A percentile compares a stretch with the other conserved stretches of the same genome.
phyloP scores from a whole-genome alignment of 73 alveolate genomes.

The Paramecium biaurelia region DNA sequence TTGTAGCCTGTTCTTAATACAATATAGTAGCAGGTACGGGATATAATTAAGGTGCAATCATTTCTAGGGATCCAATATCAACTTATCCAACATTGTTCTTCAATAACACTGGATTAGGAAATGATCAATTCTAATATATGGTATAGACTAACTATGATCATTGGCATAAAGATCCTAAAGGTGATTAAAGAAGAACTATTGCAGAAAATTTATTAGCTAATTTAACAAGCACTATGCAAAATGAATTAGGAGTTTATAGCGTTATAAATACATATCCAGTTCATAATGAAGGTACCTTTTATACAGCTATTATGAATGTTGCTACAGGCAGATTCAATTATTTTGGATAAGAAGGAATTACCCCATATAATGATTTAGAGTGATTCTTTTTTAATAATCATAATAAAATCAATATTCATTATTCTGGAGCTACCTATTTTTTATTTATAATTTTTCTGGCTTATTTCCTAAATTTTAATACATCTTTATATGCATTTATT shows the following conservation, averaged over 20 bases:
- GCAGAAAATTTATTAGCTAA: neutral
- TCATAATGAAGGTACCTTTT: constrained; percentile 41
- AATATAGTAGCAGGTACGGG: constrained; percentile 14
- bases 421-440: neutral
- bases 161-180: neutral
- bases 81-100: neutral
- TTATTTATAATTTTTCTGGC: neutral
- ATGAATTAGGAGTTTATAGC: constrained; percentile 7
- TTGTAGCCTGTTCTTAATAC: neutral
- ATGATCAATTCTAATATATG: neutral
- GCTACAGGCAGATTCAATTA: constrained; percentile 6
- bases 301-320: constrained; percentile 11
- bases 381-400: neutral
- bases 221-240: neutral
- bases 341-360: constrained; percentile 1
- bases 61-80: constrained; percentile 25
- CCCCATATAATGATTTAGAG: neutral
- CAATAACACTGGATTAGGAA: neutral
- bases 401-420: neutral
- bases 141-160: constrained; percentile 6
- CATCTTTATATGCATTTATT: neutral
- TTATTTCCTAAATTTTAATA: neutral
- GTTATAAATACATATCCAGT: neutral
- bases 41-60: constrained; percentile 9
- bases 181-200: constrained; percentile 25